Base-by-base conservation (phyloP, 1,139 yeast genomes). In the Kazachstania sp. region DNA sequence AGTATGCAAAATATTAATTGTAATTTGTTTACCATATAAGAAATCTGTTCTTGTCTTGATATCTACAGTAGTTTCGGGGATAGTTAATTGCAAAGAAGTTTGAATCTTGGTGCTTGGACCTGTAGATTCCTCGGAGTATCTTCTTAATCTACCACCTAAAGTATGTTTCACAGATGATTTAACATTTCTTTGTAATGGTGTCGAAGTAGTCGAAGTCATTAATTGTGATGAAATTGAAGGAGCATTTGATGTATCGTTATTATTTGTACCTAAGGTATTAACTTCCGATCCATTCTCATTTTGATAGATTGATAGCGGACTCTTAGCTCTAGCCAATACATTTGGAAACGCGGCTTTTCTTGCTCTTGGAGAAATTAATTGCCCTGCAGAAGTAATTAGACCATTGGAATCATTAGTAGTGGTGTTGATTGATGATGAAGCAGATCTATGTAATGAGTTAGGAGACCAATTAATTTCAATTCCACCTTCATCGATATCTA, bases 1-100 rank as follows among this genome's bases (percentile, higher is more conserved):
- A 9, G 60, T 60, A 20, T 57, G 54, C 39, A 61, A 57, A 8
- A 61, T 59, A 36, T 59, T 60, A 20, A 58, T 54, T 52, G 61
- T 51, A 11, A 59, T 54, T 15, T 53, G 55, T 46, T 59, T 57
- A 8, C 63, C 63, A 40, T 51, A 47, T 18, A 50, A 51, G 13
- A 51, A 48, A 5, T 47, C 48, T 16, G 39, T 42, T n/a, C 15
- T 16, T 38, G 29, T 42, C 13, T 23, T 39, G 8, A 34, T 20
- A 12, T 11, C 20, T 6, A 39, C 37, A 37, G 29, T 42, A 15
- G 26, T 37, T 18, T 45, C 48, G 7, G 45, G 15, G 13, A 37
- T 26, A 1, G 39, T 4, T 16, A 37, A 11, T 41, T 38, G 46
- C 2, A 34, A 23, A n/a, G 29, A 18, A 2, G 41, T 29, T 23